Evolutionary conservation across 2,329 filamentous ascomycete species (phyloP), one percentile per base, ranked within the genome.

Genomic region (Whalleya microplaca): DNA sequence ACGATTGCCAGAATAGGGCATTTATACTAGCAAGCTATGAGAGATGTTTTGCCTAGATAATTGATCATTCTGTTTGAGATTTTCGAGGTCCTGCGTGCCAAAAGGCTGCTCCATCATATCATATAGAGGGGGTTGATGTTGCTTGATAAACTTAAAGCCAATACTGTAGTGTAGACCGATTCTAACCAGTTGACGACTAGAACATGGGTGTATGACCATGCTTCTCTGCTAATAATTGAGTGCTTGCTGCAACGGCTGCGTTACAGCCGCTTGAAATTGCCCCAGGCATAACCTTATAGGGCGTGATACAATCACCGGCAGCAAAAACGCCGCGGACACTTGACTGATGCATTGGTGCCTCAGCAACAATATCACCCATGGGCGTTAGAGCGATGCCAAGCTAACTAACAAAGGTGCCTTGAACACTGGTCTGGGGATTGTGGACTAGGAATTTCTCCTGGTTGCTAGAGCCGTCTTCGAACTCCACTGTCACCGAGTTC

Each of bases 401-500:
- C 44, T 66, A 60, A 1, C 7, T 20, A 6, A 59, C 58, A 19
- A 64, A 63, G 0, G 58, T 51, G 2, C 64, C 66, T 14, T 64
- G 53, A 6, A 59, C 51, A 5, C 7, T 53, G 2, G 62, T 66
- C 3, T 53, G 19, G 2, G 66, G 64, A 41, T 57, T 62, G 19
- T 68, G 62, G 1, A 61, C 62, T 0, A 68, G 49, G 49, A 68
- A 66, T 27, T 58, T 61, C 21, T 68, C 66, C n/a, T 59, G 43
- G 10, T 58, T 64, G 20, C 27, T 53, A 9, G 51, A 41, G 1
- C 63, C 63, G 32, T 68, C 63, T 0, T 9, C 45, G 23, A 66
- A 62, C 23, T 64, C 62, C 5, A 66, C 58, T 1, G n/a, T 61
- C 2, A 63, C 60, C 2, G 56, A 59, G n/a, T 45, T 21, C 2